Evolutionary conservation across 148 eudicot genomes (phyloP).

Genomic region (Amaranthus palmeri): DNA sequence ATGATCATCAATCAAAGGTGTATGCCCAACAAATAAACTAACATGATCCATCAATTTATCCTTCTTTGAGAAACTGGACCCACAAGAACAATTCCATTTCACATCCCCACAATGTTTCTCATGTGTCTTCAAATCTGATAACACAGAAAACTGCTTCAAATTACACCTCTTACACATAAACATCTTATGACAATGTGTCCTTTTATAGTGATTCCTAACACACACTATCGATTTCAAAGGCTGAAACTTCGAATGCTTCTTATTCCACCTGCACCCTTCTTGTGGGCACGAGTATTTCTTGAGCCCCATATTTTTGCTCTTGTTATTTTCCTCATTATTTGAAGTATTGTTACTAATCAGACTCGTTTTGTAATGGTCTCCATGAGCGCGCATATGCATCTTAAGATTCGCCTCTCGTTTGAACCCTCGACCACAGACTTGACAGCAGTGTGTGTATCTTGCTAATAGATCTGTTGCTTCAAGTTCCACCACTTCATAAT

Average conservation of each 20-base stretch:
- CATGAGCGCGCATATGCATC: conserved; percentile 97
- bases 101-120: conserved; percentile 88
- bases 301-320: not conserved
- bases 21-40: conserved; percentile 66
- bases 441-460: conserved; percentile 72
- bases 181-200: conserved; percentile 92
- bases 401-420: conserved; percentile 82
- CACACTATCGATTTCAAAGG: conserved; percentile 87
- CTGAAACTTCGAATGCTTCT: conserved; percentile 68
- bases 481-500: conserved; percentile 49
- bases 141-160: conserved; percentile 64
- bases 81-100: conserved; percentile 86
- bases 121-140: conserved; percentile 76
- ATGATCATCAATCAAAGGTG: conserved; percentile 29
- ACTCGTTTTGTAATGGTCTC: conserved; percentile 73
- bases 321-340: conserved; percentile 22
- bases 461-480: conserved; percentile 68
- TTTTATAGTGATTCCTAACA: conserved; percentile 84
- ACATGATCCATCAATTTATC: conserved; percentile 92
- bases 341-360: conserved; percentile 45
- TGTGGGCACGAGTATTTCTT: conserved; percentile 85
- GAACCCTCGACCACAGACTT: conserved; percentile 84
- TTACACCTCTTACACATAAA: conserved; percentile 73
- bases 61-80: conserved; percentile 77
- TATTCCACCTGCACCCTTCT: conserved; percentile 81